Conservation (phyloP, 352 stramenopile genomes). For the Peronospora belbahrii region DNA sequence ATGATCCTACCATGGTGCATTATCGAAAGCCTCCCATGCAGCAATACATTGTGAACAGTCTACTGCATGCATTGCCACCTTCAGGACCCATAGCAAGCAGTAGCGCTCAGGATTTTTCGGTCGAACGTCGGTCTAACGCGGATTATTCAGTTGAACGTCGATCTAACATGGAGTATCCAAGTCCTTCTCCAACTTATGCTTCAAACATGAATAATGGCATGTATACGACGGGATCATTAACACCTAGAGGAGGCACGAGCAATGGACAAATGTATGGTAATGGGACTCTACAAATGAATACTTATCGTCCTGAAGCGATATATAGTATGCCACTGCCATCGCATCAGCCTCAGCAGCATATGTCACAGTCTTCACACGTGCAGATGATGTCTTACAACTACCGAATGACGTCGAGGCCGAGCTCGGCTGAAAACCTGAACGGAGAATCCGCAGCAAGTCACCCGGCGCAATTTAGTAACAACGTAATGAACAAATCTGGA, state of each 20-base stretch:
- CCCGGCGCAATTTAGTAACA: slow-evolving; percentile 16
- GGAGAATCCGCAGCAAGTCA: slow-evolving; percentile 11
- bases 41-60: slow-evolving; percentile 24
- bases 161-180: slow-evolving; percentile 23
- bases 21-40: slow-evolving; percentile 40
- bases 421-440: slow-evolving; percentile 15
- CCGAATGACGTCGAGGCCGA: slow-evolving; percentile 9
- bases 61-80: slow-evolving; percentile 41
- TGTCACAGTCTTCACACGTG: slow-evolving; percentile 28
- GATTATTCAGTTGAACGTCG: slow-evolving; percentile 28
- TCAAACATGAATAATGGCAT: slow-evolving; percentile 37
- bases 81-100: slow-evolving; percentile 13
- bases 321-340: slow-evolving; percentile 20
- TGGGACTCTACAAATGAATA: slow-evolving; percentile 22
- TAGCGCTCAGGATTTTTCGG: slow-evolving; percentile 28
- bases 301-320: slow-evolving; percentile 28
- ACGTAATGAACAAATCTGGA: slow-evolving; percentile 27
- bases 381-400: slow-evolving; percentile 46
- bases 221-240: slow-evolving; percentile 30
- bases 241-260: slow-evolving; percentile 19
- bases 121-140: slow-evolving; percentile 40
- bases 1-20: slow-evolving; percentile 44
- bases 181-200: slow-evolving; percentile 15
- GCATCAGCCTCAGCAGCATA: slow-evolving; percentile 30
- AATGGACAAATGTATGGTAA: slow-evolving; percentile 24